Percentiles rank a stretch among this genome's conserved stretches.
Conservation (phyloP, 1,284 basidiomycete species). For the Pascua sp. region DNA sequence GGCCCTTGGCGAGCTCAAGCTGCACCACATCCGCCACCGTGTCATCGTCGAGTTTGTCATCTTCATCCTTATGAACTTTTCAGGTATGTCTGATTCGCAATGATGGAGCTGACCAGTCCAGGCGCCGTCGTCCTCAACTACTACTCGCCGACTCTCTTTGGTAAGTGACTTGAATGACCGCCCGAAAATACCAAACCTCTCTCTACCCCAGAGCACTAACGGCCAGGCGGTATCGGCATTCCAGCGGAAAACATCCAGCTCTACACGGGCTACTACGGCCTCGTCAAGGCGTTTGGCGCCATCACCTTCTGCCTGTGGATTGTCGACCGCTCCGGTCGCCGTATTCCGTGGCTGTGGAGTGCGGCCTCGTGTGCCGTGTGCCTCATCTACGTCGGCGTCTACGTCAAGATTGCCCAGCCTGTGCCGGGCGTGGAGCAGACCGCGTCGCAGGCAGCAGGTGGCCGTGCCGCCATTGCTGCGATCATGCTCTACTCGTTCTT, state of each 20-base stretch:
- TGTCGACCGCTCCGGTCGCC: constrained; percentile 36
- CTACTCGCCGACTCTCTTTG: constrained; percentile 37
- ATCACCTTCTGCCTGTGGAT: constrained; percentile 32
- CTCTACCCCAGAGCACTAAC: no score
- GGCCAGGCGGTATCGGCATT: constrained; percentile 30
- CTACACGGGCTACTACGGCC: constrained; percentile 49
- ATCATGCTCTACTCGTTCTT: constrained; percentile 32
- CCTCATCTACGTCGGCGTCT: constrained; percentile 29
- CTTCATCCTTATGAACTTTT: constrained; percentile 14
- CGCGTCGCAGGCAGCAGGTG: constrained; percentile 17
- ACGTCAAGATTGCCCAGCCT: constrained; percentile 27
- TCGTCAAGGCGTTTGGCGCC: constrained; percentile 40
- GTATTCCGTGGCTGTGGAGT: constrained; percentile 33
- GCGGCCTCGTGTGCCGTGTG: constrained; percentile 19
- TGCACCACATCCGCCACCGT: constrained; percentile 8
- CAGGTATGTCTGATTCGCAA: neutral
- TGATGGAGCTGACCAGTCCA: neutral
- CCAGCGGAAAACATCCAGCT: constrained; percentile 31
- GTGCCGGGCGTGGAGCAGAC: constrained; percentile 10
- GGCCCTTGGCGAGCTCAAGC: neutral
- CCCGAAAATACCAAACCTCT: no score
- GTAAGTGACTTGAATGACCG: no score
- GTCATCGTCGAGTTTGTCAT: constrained; percentile 8
- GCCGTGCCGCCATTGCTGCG: constrained; percentile 25
- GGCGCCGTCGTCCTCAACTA: constrained; percentile 19